Base-by-base conservation (phyloP, 305 asterid genomes). In the Fraxinus paxiana region DNA sequence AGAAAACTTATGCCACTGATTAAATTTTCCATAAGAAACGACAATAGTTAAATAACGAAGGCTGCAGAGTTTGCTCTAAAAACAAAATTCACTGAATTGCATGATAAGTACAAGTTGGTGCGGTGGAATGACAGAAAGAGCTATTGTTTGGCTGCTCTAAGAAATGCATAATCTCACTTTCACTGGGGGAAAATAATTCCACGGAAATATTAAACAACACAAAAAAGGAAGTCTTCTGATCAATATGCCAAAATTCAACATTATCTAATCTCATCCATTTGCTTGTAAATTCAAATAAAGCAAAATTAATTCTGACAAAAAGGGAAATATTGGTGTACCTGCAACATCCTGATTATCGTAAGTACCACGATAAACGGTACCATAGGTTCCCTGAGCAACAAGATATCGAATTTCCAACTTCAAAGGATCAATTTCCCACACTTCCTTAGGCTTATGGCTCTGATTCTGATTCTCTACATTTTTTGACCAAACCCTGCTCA, bases 331-430 rank as follows among this genome's bases (percentile, higher is more conserved):
- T 37, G 38, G 48, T 12, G 38, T 82, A 93, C 98, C 98, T 80
- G 97, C 98, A 84, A 95, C 98, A 87, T 95, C 98, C 83, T 86
- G 94, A 75, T 84, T 61, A 83, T 92, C 83, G 73, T 95, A 95
- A 61, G 89, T 91, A 13, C 95, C 98, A 22, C 98, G 90, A 81
- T 95, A 95, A 46, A 95, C 97, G 0, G 98, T 95, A 13, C 98
- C 98, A 83, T 90, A 95, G 0, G 98, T 93, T 3, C 98, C 98
- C 89, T 90, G 95, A 41, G 98, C 98, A 73, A 93, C 81, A 37
- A 92, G 97, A 85, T 95, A 93, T n/a, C 97, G 92, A 74, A 95
- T 93, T 77, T 92, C 97, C 88, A 95, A 81, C 81, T 90, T 89
- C 10, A 77, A 84, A 1, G 97, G 92, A 86, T 95, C 97, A 43